Conservation (phyloP, 768 basidiomycete species). For the Trametes cubensis region DNA sequence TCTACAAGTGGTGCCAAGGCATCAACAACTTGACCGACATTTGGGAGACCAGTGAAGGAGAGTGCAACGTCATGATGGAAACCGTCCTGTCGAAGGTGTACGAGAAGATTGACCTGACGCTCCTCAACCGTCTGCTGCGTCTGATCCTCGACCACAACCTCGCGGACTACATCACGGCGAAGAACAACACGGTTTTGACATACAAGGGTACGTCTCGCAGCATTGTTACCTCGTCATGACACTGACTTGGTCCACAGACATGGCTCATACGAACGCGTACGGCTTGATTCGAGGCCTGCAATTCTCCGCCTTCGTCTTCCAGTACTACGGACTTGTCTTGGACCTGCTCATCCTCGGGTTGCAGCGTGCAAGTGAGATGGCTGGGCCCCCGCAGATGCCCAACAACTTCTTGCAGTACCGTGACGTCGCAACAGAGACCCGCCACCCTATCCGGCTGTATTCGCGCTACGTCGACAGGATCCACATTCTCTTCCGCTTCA, state of each 20-base stretch:
- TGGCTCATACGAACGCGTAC: constrained; percentile 97
- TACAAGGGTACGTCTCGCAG: constrained; percentile 64
- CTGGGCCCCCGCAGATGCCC: constrained; percentile 94
- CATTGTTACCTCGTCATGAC: background rate
- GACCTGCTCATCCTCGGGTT: constrained; percentile 95
- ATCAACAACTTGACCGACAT: constrained; percentile 98
- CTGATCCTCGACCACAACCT: constrained; percentile 98
- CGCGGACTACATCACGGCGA: constrained; percentile 98
- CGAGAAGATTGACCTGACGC: constrained; percentile 97
- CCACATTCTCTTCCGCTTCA: constrained; percentile 97
- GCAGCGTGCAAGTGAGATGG: constrained; percentile 99
- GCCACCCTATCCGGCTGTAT: constrained; percentile 97
- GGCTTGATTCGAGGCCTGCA: constrained; percentile 97
- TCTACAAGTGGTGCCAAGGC: constrained; percentile 99
- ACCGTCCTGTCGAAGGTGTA: constrained; percentile 97
- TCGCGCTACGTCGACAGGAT: constrained; percentile 95
- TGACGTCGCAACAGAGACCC: constrained; percentile 91
- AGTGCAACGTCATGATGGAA: constrained; percentile 99
- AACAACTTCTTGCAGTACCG: constrained; percentile 99
- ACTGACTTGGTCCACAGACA: constrained; percentile 48
- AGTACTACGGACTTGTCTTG: constrained; percentile 94
- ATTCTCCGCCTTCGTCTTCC: constrained; percentile 99
- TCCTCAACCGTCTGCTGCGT: constrained; percentile 93
- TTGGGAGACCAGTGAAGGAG: constrained; percentile 98
- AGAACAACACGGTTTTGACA: constrained; percentile 95